A percentile compares a stretch with the other conserved stretches of the same genome.
phyloP scores from a whole-genome alignment of 345 rosid species.

The Acer yangbiense region DNA sequence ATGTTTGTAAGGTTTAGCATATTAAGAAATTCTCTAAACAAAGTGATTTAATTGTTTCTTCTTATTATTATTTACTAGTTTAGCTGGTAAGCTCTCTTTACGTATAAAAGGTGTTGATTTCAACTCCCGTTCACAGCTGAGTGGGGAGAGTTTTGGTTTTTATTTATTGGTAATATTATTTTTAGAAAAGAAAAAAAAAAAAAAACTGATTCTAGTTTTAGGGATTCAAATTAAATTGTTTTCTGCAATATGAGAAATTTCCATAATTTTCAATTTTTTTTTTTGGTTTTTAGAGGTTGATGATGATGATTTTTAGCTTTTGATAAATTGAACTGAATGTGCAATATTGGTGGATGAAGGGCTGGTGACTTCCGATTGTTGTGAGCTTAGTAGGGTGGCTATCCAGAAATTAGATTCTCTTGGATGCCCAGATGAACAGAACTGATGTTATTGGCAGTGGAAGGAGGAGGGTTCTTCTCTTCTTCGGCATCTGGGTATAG shows the following conservation, averaged over 20 bases:
- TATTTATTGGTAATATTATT: too few species aligned
- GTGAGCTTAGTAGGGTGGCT: conserved; percentile 26
- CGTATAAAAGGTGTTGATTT: neutral
- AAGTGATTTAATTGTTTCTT: neutral
- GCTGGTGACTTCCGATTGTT: conserved; percentile 16
- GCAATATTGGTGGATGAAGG: conserved; percentile 30
- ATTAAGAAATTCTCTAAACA: neutral
- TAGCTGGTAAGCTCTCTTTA: neutral
- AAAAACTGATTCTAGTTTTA: too few species aligned
- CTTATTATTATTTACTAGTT: neutral
- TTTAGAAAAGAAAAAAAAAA: too few species aligned
- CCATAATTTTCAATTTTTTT: too few species aligned
- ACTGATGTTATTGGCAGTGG: conserved; percentile 95
- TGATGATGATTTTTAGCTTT: neutral
- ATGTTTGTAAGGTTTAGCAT: neutral
- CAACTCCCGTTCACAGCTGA: too few species aligned
- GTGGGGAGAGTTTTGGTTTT: neutral
- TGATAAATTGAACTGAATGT: conserved; percentile 30
- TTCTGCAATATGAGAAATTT: too few species aligned
- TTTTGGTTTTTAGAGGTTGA: neutral
- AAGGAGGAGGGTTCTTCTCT: conserved; percentile 99
- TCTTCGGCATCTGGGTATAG: conserved; percentile 97
- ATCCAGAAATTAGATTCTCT: conserved; percentile 22
- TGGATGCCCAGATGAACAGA: conserved; percentile 71
- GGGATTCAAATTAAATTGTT: too few species aligned